Base-by-base conservation (phyloP, 306 rosid species). In the Citrullus colocynthis region DNA sequence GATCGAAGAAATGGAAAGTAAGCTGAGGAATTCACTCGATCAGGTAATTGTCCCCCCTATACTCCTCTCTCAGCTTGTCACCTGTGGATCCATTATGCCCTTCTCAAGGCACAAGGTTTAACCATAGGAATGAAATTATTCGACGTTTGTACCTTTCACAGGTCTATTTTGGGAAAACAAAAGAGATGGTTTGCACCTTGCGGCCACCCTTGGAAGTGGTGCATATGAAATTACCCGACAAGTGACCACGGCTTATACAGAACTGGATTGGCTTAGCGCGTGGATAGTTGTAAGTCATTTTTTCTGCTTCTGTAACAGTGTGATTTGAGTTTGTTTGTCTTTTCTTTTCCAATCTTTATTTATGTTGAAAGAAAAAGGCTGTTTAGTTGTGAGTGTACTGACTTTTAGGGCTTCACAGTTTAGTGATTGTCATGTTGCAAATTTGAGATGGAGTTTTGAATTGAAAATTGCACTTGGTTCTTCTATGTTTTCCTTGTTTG, bases 1-100 rank as follows among this genome's bases (percentile, higher is more conserved):
- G 98, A 95, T 95, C 36, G 97, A 95, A 89, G 98, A 95, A 86
- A 95, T 95, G 98, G 98, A 95, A 86, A 80, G 98, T 80, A 95
- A 95, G 85, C 91, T 92, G 84, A 91, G 98, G 85, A 92, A 92
- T 84, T 95, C 98, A 28, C 88, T 95, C 44, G 97, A 95, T 88
- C 97, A 95, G 98, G 96, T 95, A 83, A 71, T 57, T 77, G 24
- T 36, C 32, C 36, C 36, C 61, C 20, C 11, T 4, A n/a, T 30
- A 15, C 20, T 44, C 16, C 60, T 37, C 45, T n/a, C 36, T 41
- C 61, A 1, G 16, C 21, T 41, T 76, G 70, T n/a, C 28, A 57
- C 4, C 73, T 17, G 24, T 21, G 9, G 41, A n/a, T 52, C n/a
- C 8, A 1, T 24, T 54, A 7, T 14, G 14, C 32, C 51, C 20